Conservation (phyloP, 257 asterid genomes). For the Nicotiana obtusifolia region DNA sequence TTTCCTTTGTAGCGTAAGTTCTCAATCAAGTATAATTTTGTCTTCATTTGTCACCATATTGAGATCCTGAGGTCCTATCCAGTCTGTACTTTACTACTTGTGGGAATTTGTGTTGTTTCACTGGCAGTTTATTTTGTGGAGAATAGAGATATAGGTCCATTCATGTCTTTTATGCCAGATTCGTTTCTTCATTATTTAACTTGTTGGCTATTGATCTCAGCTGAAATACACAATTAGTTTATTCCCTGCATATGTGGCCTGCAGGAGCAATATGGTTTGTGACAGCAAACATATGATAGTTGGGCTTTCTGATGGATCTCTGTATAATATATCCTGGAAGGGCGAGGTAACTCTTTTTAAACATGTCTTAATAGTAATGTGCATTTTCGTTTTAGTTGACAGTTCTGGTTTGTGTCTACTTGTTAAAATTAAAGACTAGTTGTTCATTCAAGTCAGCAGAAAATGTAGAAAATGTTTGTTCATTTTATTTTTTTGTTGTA, state of each 20-base stretch:
- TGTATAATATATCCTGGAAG: constrained; percentile 97
- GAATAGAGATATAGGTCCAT: not conserved
- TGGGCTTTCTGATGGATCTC: constrained; percentile 96
- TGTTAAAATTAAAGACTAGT: not conserved
- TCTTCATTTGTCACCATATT: not conserved
- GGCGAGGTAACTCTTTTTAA: constrained; percentile 73
- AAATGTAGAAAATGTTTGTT: not conserved
- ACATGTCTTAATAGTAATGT: not conserved
- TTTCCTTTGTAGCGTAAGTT: not conserved
- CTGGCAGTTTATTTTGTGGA: not conserved
- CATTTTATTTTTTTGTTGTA: constrained; percentile 8
- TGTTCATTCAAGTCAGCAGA: not conserved
- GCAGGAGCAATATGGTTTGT: constrained; percentile 96
- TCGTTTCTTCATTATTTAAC: not conserved
- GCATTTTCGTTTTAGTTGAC: not conserved
- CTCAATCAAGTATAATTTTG: not conserved
- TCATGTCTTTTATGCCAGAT: not conserved
- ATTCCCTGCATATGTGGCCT: constrained; percentile 16
- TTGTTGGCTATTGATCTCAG: not conserved
- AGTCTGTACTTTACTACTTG: not conserved
- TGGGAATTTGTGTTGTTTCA: not conserved
- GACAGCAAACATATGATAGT: constrained; percentile 84
- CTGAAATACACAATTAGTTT: not conserved
- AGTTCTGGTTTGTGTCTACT: not conserved
- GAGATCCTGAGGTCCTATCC: not conserved